Base-by-base conservation (phyloP, 1,139 yeast species). In the Zygosaccharomyces pseudobailii region DNA sequence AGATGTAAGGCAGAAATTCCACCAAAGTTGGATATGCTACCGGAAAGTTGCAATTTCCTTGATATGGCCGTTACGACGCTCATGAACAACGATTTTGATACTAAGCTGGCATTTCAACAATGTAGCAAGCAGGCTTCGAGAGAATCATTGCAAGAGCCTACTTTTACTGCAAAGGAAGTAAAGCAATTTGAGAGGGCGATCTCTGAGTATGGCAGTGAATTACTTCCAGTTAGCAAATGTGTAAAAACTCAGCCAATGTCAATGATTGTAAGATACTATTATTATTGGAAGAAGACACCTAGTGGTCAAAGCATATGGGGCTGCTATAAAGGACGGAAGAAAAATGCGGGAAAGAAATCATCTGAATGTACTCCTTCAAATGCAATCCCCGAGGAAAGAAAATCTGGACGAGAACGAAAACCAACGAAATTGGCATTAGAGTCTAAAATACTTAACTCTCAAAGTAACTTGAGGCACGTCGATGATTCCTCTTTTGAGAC, bases 201-300 rank as follows among this genome's bases (percentile, higher is more conserved):
- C 4, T 71, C 72, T 33, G 74, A 76, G 49, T 77, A 78, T 62
- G 97, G 97, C 6, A 82, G 88, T 61, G 96, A 90, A 60, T 67
- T 90, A 21, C 81, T 80, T 59, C 88, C 86, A 2, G 94, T 87
- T 0, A 78, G 67, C 55, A 78, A 81, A 59, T 77, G 75, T 52
- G 94, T 90, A 5, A 76, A 76, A 36, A 75, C 89, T 0, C 94
- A 86, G 55, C 72, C 87, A 0, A 71, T 81, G 45, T 76, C 90
- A 0, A 86, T 84, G 81, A 75, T 89, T 53, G 97, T 90, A 0
- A 69, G 96, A 45, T 90, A 76, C 62, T 90, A 87, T 61, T 90
- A 90, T 59, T 70, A 86, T 44, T 90, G 97, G 97, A 90, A 90
- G 66, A 90, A 90, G 65, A 83, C 96, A 0, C 71, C 76, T 27